Conservation (phyloP, 352 stramenopile genomes). For the Phytophthora chlamydospora region DNA sequence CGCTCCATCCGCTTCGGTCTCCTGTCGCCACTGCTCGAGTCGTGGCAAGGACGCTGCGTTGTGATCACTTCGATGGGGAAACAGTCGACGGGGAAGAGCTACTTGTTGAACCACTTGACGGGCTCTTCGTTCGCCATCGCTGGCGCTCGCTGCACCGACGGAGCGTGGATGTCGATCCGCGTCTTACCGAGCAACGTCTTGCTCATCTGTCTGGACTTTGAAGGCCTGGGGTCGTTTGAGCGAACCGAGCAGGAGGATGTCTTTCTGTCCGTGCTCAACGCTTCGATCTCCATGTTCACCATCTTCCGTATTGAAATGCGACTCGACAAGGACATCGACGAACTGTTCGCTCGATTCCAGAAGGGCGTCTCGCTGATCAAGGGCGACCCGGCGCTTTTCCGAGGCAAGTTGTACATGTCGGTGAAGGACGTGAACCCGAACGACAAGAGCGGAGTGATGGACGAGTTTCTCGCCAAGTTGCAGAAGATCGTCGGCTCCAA, state of each 20-base stretch:
- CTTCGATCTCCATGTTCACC: slow-evolving; percentile 65
- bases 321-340: slow-evolving; percentile 82
- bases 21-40: slow-evolving; percentile 42
- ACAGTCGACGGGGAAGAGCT: slow-evolving; percentile 85
- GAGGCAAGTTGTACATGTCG: slow-evolving; percentile 72
- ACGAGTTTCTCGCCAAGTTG: slow-evolving; percentile 67
- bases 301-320: slow-evolving; percentile 77
- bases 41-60: slow-evolving; percentile 41
- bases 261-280: slow-evolving; percentile 70
- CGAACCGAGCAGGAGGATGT: slow-evolving; percentile 71
- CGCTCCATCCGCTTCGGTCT: slow-evolving; percentile 51
- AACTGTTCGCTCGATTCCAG: slow-evolving; percentile 71
- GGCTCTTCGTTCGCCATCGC: slow-evolving; percentile 77
- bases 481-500: slow-evolving; percentile 52
- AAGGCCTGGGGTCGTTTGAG: slow-evolving; percentile 74
- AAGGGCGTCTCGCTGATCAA: slow-evolving; percentile 73
- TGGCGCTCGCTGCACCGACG: slow-evolving; percentile 48
- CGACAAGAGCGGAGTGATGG: slow-evolving; percentile 54
- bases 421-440: slow-evolving; percentile 86
- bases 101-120: slow-evolving; percentile 80
- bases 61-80: slow-evolving; percentile 59
- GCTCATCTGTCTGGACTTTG: slow-evolving; percentile 79
- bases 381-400: slow-evolving; percentile 58
- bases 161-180: slow-evolving; percentile 50
- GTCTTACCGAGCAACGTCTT: slow-evolving; percentile 46